A percentile compares a stretch with the other conserved stretches of the same genome.
Evolutionary conservation across 2,329 filamentous ascomycete species (phyloP).

Genomic region (Monilinia polystroma): DNA sequence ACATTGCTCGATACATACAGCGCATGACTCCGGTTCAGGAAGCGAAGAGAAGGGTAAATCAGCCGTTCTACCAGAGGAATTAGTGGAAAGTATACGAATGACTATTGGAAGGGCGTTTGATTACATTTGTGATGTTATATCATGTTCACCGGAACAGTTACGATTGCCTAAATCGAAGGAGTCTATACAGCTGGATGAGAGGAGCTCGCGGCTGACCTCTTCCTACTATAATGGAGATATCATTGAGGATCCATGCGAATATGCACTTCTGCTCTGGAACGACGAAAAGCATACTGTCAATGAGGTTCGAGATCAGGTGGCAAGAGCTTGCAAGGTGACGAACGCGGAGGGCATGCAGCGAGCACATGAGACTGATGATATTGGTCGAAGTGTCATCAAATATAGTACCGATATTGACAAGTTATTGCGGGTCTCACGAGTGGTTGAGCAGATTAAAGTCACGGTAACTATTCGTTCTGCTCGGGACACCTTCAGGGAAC

Average conservation of each 20-base stretch:
- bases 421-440: slow-evolving; percentile 74
- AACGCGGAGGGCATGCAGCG: slow-evolving; percentile 66
- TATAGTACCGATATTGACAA: slow-evolving; percentile 70
- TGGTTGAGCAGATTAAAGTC: slow-evolving; percentile 93
- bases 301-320: slow-evolving; percentile 87
- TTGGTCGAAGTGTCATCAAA: slow-evolving; percentile 82
- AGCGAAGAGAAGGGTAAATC: slow-evolving; percentile 59
- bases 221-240: slow-evolving; percentile 71
- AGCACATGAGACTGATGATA: slow-evolving; percentile 84
- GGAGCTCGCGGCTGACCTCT: slow-evolving; percentile 70
- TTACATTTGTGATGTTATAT: slow-evolving; percentile 97
- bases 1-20: slow-evolving; percentile 90
- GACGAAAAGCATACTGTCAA: slow-evolving; percentile 97
- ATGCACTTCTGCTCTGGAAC: slow-evolving; percentile 88
- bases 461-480: slow-evolving; percentile 93
- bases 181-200: slow-evolving; percentile 79
- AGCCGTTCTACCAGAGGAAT: slow-evolving; percentile 66
- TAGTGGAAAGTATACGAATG: slow-evolving; percentile 75
- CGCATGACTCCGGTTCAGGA: slow-evolving; percentile 49
- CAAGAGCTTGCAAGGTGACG: slow-evolving; percentile 77
- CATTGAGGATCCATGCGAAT: slow-evolving; percentile 67
- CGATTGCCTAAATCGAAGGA: slow-evolving; percentile 80
- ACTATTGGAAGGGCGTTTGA: slow-evolving; percentile 85
- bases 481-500: slow-evolving; percentile 91
- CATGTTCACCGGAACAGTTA: slow-evolving; percentile 94